Conservation (phyloP, 768 basidiomycete genomes). For the Boletus rubescentipes region DNA sequence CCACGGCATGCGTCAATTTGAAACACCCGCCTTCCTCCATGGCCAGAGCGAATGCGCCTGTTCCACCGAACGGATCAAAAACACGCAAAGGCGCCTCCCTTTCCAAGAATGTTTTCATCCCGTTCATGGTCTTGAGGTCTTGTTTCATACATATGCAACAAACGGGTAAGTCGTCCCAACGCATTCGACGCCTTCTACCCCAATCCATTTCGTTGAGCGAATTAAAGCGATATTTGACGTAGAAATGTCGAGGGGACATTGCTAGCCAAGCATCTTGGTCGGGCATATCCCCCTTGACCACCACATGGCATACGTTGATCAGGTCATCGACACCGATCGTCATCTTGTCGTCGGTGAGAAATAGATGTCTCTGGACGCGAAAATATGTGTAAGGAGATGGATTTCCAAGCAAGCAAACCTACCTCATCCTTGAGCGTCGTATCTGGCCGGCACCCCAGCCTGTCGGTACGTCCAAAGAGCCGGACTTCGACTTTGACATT, state of each 20-base stretch:
- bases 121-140: constrained; percentile 31
- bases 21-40: constrained; percentile 56
- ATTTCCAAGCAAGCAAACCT: not conserved
- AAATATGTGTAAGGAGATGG: not conserved
- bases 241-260: constrained; percentile 59
- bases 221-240: constrained; percentile 50
- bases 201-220: constrained; percentile 39
- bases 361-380: constrained; percentile 54
- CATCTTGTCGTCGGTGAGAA: constrained; percentile 50
- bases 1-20: constrained; percentile 63
- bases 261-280: constrained; percentile 47
- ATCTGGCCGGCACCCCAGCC: constrained; percentile 37
- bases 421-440: constrained; percentile 58
- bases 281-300: constrained; percentile 34
- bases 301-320: constrained; percentile 49
- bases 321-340: constrained; percentile 38
- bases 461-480: constrained; percentile 52
- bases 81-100: constrained; percentile 28
- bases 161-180: constrained; percentile 37
- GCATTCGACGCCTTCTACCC: constrained; percentile 34
- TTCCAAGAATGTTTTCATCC: constrained; percentile 33
- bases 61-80: constrained; percentile 45
- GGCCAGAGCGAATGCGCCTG: constrained; percentile 62
- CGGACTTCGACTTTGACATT: constrained; percentile 33
- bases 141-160: constrained; percentile 45